Evolutionary conservation across 371 early-diverging fungal species (phyloP).

Genomic region (Fennellomyces sp.): DNA sequence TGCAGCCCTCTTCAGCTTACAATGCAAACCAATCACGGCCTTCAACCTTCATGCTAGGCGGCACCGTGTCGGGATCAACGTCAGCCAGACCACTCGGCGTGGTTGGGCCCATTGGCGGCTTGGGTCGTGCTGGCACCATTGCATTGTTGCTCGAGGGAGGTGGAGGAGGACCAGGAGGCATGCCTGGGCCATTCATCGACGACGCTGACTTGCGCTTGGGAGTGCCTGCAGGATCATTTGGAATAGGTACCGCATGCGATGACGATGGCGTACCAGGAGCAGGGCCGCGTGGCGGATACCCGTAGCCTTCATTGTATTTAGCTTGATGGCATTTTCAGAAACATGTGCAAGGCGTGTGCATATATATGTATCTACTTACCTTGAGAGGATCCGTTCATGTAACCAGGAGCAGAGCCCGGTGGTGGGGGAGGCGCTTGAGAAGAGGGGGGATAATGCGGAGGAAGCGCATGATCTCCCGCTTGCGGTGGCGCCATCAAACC

Average conservation of each 20-base stretch:
- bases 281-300: conserved; percentile 15
- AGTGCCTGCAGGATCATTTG: conserved; percentile 7
- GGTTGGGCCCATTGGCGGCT: conserved; percentile 13
- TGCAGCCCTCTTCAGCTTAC: no score
- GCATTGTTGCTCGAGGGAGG: conserved; percentile 4
- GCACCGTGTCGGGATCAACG: conserved; percentile 83
- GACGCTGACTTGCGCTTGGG: conserved; percentile 13
- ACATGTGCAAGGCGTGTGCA: background rate
- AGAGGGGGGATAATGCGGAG: conserved; percentile 21
- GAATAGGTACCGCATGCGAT: background rate
- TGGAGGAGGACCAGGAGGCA: conserved; percentile 13
- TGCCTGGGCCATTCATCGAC: background rate
- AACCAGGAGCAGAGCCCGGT: conserved; percentile 13
- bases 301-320: background rate
- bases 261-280: conserved; percentile 13
- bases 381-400: conserved; percentile 11
- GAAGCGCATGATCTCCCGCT: conserved; percentile 33
- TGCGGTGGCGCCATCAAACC: conserved; percentile 44
- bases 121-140: conserved; percentile 14
- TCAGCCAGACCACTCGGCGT: conserved; percentile 68
- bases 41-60: conserved; percentile 83
- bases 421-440: conserved; percentile 13
- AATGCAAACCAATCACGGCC: conserved; percentile 91
- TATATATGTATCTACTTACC: no score
- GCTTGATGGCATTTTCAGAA: background rate